A percentile compares a stretch with the other conserved stretches of the same genome.
phyloP scores from a whole-genome alignment of 176 grass and related monocot genomes.

The Oryza longistaminata region DNA sequence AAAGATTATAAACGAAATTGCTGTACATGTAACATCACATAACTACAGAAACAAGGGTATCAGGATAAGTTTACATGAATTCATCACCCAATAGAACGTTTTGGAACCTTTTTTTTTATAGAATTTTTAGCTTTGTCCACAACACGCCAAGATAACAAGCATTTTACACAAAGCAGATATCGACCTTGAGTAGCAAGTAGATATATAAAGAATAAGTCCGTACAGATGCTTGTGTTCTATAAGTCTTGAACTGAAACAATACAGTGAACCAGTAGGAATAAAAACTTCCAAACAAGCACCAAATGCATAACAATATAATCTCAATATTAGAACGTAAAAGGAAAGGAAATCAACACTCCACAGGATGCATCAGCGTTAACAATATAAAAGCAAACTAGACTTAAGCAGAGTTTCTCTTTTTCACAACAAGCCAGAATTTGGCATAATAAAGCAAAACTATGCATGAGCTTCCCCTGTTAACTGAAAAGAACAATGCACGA shows the following conservation, averaged over 20 bases:
- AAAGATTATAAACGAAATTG: not conserved
- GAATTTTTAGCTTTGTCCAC: not conserved
- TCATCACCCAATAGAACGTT: constrained; percentile 1
- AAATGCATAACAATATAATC: not conserved
- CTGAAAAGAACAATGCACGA: not conserved
- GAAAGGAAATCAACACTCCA: not conserved
- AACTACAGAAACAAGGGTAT: not conserved
- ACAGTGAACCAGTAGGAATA: not conserved
- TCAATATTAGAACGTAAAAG: not conserved
- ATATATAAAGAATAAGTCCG: constrained; percentile 5
- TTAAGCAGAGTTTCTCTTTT: not conserved
- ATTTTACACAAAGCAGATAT: constrained; percentile 13
- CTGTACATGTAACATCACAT: not conserved
- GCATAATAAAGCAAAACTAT: not conserved
- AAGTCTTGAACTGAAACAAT: not conserved
- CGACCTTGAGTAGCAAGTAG: not conserved
- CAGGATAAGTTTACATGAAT: not conserved
- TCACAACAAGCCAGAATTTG: not conserved
- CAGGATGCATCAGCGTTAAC: not conserved
- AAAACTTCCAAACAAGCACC: not conserved
- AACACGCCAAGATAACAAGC: not conserved
- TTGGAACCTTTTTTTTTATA: not conserved
- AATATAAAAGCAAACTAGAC: not conserved
- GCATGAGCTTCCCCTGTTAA: not conserved
- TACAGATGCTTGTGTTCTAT: not conserved